Evolutionary conservation across 2,329 filamentous ascomycete genomes (phyloP).

Genomic region (Thielaviopsis punctulata): DNA sequence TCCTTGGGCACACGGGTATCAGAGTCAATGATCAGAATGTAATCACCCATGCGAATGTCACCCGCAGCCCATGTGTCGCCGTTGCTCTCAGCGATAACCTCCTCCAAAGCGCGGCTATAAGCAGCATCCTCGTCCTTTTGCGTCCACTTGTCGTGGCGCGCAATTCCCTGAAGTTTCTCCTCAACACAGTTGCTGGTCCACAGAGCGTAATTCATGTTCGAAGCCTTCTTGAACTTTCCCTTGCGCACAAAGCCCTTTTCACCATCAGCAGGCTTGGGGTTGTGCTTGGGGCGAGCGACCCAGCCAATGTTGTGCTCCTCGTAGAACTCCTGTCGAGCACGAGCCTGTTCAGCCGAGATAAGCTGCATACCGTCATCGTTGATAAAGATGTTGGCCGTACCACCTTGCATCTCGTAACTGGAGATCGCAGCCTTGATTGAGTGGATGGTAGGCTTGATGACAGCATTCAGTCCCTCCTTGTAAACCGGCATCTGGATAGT

Average conservation of each 20-base stretch:
- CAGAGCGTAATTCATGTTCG: slow-evolving; percentile 52
- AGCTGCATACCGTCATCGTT: slow-evolving; percentile 47
- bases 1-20: slow-evolving; percentile 52
- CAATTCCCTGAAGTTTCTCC: slow-evolving; percentile 31
- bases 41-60: slow-evolving; percentile 43
- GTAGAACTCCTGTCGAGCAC: slow-evolving; percentile 31
- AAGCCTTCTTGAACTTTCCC: slow-evolving; percentile 49
- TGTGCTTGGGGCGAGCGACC: slow-evolving; percentile 34
- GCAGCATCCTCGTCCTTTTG: slow-evolving; percentile 29
- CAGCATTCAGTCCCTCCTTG: slow-evolving; percentile 21
- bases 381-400: slow-evolving; percentile 35
- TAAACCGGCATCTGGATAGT: slow-evolving; percentile 31
- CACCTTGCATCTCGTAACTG: slow-evolving; percentile 30
- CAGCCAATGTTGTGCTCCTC: slow-evolving; percentile 41
- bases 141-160: slow-evolving; percentile 26
- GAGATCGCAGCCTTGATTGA: slow-evolving; percentile 32
- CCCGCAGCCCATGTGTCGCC: slow-evolving; percentile 40
- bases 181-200: slow-evolving; percentile 45
- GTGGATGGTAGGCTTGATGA: slow-evolving; percentile 32
- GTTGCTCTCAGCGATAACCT: slow-evolving; percentile 33
- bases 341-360: slow-evolving; percentile 25
- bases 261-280: slow-evolving; percentile 30
- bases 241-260: slow-evolving; percentile 31
- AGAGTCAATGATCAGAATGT: slow-evolving; percentile 50
- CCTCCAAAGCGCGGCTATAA: slow-evolving; percentile 31